Evolutionary conservation across 139 green algal genomes (phyloP), one percentile per base, ranked within the genome.

Genomic region (Chlamydomonas sp.): DNA sequence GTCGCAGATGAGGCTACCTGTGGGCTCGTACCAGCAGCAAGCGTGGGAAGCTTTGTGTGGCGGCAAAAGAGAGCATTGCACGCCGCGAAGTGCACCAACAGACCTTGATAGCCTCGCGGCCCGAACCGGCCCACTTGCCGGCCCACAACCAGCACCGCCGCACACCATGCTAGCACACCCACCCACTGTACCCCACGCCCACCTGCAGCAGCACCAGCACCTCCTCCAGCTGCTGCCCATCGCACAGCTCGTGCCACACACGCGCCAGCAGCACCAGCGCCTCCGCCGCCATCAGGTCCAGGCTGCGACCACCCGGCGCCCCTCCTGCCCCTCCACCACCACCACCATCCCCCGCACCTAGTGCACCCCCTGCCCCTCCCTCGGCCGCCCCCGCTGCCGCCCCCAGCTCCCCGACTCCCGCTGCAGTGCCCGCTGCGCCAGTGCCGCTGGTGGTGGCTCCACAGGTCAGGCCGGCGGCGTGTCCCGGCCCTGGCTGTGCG

Each of bases 281-380:
- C 59, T 94, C 90, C 0, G 89, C 91, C 6, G 82, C 89, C 90
- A 94, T 20, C n/a, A 93, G 31, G 67, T 96, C 92, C 3, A 89
- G 77, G 63, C 90, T 64, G 87, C 74, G 58, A 63, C 85, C 63
- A 71, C 89, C 31, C 31, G 31, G 31, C 31, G 31, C 31, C 31
- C 31, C 31, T 49, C 31, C 31, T 49, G 31, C 31, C 31, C 31
- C 20, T 93, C 91, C 61, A 75, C 57, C 57, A 71, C 60, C 31
- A 18, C 71, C 68, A 5, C 64, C 80, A 2, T 1, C 80, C 4
- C 64, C 79, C 9, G 20, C 68, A 5, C 49, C 58, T 1, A 17
- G 68, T 8, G 68, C 80, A 14, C 10, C 82, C 14, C 9, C 69
- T 7, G 49, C 16, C 5, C 9, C 80, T 1, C 59, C 80, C 1